These are phyloP conservation scores for Cutaneotrichosporon sp. DNA, from an alignment of 1,284 basidiomycete species.

Conservation along the genomic window DNA sequence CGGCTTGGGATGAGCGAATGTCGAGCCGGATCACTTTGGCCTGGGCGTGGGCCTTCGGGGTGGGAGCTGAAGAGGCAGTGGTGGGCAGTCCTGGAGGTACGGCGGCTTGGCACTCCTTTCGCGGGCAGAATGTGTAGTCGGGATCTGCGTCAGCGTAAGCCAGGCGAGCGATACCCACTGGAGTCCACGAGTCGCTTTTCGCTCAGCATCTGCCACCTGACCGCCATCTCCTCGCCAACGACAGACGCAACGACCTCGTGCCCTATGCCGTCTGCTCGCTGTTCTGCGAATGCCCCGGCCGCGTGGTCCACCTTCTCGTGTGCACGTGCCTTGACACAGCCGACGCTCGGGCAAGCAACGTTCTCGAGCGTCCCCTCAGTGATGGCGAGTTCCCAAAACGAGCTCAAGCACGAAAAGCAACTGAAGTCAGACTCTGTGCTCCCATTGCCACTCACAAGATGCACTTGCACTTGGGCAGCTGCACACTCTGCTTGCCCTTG, in stretches of 20 bases:
- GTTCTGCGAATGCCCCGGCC: constrained; percentile 35
- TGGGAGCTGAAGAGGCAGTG: not conserved
- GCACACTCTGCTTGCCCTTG: constrained; percentile 46
- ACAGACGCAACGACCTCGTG: constrained; percentile 56
- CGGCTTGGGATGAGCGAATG: constrained; percentile 18
- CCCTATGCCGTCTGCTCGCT: not conserved
- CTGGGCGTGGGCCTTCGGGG: not conserved
- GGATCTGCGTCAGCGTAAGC: not conserved
- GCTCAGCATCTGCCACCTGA: constrained; percentile 40
- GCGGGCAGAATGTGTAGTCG: constrained; percentile 46
- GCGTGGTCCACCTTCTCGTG: constrained; percentile 20
- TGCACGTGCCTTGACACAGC: constrained; percentile 45
- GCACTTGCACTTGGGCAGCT: constrained; percentile 44
- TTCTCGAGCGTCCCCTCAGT: constrained; percentile 47
- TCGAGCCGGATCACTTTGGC: constrained; percentile 16
- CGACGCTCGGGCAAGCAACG: constrained; percentile 49
- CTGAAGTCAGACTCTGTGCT: not conserved
- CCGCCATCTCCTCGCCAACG: constrained; percentile 37
- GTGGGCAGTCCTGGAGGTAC: constrained; percentile 33
- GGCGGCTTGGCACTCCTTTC: constrained; percentile 48
- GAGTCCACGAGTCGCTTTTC: constrained; percentile 47
- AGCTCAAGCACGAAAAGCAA: constrained; percentile 44
- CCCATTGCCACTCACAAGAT: constrained; percentile 30
- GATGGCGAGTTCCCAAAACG: constrained; percentile 51
- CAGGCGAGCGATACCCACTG: constrained; percentile 27